These are phyloP conservation scores for Globisporangium acanthophoron DNA, from an alignment of 352 stramenopile species.

Conservation along the genomic window DNA sequence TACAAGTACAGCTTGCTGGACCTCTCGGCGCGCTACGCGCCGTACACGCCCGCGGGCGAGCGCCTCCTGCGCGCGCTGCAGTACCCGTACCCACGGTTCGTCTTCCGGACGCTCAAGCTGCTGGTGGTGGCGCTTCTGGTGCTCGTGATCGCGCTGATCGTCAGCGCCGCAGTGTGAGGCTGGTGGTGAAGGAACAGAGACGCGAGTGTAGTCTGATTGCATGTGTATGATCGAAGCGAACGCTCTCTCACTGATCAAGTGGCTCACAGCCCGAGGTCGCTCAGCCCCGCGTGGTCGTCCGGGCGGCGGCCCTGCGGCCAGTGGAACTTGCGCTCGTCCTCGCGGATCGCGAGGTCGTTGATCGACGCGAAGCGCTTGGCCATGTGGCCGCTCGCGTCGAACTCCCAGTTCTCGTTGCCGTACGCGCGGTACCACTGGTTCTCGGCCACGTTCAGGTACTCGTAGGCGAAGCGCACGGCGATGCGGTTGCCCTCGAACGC, in stretches of 20 bases:
- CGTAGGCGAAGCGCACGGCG: slow-evolving; percentile 87
- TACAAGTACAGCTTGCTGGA: slow-evolving; percentile 61
- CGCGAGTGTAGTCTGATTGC: too few relatives aligned
- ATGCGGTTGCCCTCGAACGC: slow-evolving; percentile 77
- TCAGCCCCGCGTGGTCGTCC: slow-evolving; percentile 33
- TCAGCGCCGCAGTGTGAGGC: slow-evolving; percentile 1
- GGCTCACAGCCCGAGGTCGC: slow-evolving; percentile 26
- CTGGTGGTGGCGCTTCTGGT: neutral
- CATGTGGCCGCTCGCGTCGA: slow-evolving; percentile 79
- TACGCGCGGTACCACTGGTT: slow-evolving; percentile 81
- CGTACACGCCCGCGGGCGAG: slow-evolving; percentile 30
- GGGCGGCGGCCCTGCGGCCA: slow-evolving; percentile 52
- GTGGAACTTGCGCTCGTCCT: slow-evolving; percentile 62
- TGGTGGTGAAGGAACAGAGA: too few relatives aligned
- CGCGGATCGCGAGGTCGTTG: slow-evolving; percentile 80
- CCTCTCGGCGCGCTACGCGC: slow-evolving; percentile 44
- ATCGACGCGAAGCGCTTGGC: slow-evolving; percentile 80
- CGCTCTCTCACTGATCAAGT: too few relatives aligned
- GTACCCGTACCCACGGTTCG: slow-evolving; percentile 35
- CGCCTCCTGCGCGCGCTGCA: slow-evolving; percentile 31
- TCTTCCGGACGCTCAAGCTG: slow-evolving; percentile 2
- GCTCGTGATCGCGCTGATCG: slow-evolving; percentile 5
- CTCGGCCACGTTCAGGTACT: slow-evolving; percentile 47
- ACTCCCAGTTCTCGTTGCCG: slow-evolving; percentile 90
- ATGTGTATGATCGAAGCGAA: too few relatives aligned